Base-by-base conservation (phyloP, 2,329 filamentous ascomycete species). In the Cladosporium sp. region DNA sequence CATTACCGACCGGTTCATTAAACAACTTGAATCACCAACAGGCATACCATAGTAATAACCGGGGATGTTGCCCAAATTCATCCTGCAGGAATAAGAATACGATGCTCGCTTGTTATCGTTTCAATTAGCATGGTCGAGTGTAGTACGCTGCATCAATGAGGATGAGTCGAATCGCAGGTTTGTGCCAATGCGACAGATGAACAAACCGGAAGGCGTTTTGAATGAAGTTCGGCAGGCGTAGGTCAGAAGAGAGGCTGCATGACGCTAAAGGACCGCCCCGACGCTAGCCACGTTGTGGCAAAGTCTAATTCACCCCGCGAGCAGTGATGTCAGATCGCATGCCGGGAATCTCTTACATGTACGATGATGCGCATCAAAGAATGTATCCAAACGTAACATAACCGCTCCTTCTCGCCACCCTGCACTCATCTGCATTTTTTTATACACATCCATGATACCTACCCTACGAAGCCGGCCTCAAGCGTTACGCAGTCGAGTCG, bases 31-130 rank as follows among this genome's bases (percentile, higher is more conserved):
- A 3, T n/a, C 15, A 30, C 36, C 7, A 36, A n/a, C 24, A 7
- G 8, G 20, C 45, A 13, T 61, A 68, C 68, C 73, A 54, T 64
- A 77, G 58, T 75, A 76, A 54, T 69, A 76, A 29, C 75, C 75
- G 3, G 74, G 74, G n/a, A 77, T 68, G 30, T 68, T 58, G 49
- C 66, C 65, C 27, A 65, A 61, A 52, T 71, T 68, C 70, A 72
- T 72, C 49, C 53, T 61, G 49, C 39, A 42, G 52, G 40, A 37
- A 45, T 39, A 17, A 32, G 42, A 40, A 22, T 9, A 13, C 20
- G 44, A 17, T 34, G 13, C 22, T 34, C n/a, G 11, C 19, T 17
- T 12, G 45, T 15, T 6, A 19, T n/a, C 11, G 30, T n/a, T 7
- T 12, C 34, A 27, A 50, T 39, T 17, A 17, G 41, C 48, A 51